Evolutionary conservation across 163 green algal genomes (phyloP).

Genomic region (Chlorella variabilis): DNA sequence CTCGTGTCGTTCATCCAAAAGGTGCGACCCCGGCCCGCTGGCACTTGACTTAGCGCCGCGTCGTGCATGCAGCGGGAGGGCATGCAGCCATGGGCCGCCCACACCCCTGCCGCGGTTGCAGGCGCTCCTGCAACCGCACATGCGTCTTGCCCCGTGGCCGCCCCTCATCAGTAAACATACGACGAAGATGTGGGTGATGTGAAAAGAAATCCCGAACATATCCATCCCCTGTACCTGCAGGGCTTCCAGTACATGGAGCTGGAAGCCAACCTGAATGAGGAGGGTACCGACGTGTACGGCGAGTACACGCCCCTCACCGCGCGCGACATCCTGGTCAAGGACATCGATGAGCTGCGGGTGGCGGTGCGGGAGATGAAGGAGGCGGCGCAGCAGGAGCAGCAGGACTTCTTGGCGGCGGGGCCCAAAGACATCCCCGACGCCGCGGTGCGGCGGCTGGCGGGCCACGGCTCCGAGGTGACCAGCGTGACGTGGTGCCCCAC

Average conservation of each 20-base stretch:
- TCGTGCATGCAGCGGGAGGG: too few relatives aligned
- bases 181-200: too few relatives aligned
- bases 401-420: slow-evolving; percentile 76
- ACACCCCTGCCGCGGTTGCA: too few relatives aligned
- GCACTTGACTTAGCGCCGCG: too few relatives aligned
- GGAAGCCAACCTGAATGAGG: slow-evolving; percentile 94
- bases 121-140: too few relatives aligned
- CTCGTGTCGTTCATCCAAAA: slow-evolving; percentile 96
- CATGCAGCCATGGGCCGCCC: too few relatives aligned
- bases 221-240: too few relatives aligned
- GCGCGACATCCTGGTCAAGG: slow-evolving; percentile 89
- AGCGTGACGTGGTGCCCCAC: slow-evolving; percentile 86
- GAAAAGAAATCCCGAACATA: too few relatives aligned
- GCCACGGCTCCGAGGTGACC: slow-evolving; percentile 86
- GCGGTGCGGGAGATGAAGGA: slow-evolving; percentile 49
- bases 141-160: too few relatives aligned
- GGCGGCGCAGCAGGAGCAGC: slow-evolving; percentile 84
- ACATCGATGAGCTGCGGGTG: slow-evolving; percentile 77
- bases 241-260: slow-evolving; percentile 97
- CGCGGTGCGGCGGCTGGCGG: slow-evolving; percentile 23
- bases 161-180: too few relatives aligned
- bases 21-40: not conserved
- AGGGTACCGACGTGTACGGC: slow-evolving; percentile 76
- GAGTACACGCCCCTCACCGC: slow-evolving; percentile 88
- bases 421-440: slow-evolving; percentile 7